Base-by-base conservation (phyloP, 2,329 filamentous ascomycete species). In the Hypoxylon sp. region DNA sequence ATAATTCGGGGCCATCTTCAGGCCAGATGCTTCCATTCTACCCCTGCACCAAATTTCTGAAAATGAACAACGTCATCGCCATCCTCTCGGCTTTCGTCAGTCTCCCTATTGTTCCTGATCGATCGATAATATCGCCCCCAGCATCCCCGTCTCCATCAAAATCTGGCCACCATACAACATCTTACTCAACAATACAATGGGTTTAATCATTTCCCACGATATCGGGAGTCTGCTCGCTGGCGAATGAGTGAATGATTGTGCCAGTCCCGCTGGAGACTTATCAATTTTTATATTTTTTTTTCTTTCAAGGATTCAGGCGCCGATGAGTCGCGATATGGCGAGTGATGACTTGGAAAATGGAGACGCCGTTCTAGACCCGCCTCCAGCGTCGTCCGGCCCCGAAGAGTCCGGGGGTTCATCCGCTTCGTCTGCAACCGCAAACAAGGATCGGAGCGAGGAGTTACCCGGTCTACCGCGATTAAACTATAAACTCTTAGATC, bases 401-500 rank as follows among this genome's bases (percentile, higher is more conserved):
- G 65, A 63, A 41, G 69, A 70, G 17, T 55, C 65, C 45, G 53
- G 55, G 19, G 14, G 30, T 17, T 67, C 65, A 19, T 60, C 67
- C 14, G 50, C 58, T 30, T 68, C 67, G 13, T 67, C 65, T 30
- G 51, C 62, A 1, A 63, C 75, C 61, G 55, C 53, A 23, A 32
- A 48, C 10, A 73, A 67, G 51, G 65, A 71, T 32, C 68, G 59
- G 19, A 69, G 53, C 23, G 73, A 72, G 10, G 63, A 72, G 57
- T 56, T 75, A 7, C 67, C 70, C 4, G 73, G 69, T 13, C 60
- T 76, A n/a, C 75, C 74, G n/a, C 66, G 72, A 23, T 69, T 83
- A 11, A 79, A 81, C 66, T 81, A 80, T 71, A 77, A 75, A 30
- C 63, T 80, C 43, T 70, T 76, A 70, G 75, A 78, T 57, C 79